These are phyloP conservation scores for Cicer judaicum DNA, from an alignment of 306 rosid species.

Conservation along the genomic window DNA sequence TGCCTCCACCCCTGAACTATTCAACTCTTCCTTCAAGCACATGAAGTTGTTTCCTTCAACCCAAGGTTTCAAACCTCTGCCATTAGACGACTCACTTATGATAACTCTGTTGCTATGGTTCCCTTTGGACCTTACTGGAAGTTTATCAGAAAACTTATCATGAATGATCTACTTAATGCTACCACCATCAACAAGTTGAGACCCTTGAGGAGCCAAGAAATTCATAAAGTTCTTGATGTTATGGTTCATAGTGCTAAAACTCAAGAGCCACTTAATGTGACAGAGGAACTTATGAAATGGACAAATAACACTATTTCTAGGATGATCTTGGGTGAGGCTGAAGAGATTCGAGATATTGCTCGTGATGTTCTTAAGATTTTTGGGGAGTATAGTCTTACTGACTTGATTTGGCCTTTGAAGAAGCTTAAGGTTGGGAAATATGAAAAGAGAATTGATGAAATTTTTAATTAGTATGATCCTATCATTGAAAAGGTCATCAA, in stretches of 20 bases:
- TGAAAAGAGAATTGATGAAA: conserved; percentile 47
- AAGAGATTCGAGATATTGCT: conserved; percentile 42
- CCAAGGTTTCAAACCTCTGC: conserved; percentile 40
- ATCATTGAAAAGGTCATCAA: conserved; percentile 53
- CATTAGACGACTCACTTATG: conserved; percentile 42
- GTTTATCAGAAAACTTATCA: conserved; percentile 50
- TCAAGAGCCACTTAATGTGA: conserved; percentile 41
- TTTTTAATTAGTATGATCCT: conserved; percentile 43
- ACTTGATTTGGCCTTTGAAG: conserved; percentile 51
- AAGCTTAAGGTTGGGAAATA: conserved; percentile 46
- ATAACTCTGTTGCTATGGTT: conserved; percentile 49
- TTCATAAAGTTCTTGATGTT: conserved; percentile 6
- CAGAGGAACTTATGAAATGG: conserved; percentile 49
- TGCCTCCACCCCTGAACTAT: conserved; percentile 47
- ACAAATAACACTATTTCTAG: conserved; percentile 41
- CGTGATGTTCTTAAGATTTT: conserved; percentile 50
- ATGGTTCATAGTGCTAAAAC: conserved; percentile 42
- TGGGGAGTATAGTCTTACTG: conserved; percentile 46
- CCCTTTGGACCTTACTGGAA: conserved; percentile 58
- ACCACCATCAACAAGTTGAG: conserved; percentile 37
- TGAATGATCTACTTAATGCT: conserved; percentile 49
- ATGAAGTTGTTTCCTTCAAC: conserved; percentile 50
- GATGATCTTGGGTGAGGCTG: conserved; percentile 56
- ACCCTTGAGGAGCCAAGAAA: conserved; percentile 45
- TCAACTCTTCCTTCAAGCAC: conserved; percentile 53